Evolutionary conservation across 2,329 filamentous ascomycete genomes (phyloP).

Genomic region (Decorospora gaudefroyi): DNA sequence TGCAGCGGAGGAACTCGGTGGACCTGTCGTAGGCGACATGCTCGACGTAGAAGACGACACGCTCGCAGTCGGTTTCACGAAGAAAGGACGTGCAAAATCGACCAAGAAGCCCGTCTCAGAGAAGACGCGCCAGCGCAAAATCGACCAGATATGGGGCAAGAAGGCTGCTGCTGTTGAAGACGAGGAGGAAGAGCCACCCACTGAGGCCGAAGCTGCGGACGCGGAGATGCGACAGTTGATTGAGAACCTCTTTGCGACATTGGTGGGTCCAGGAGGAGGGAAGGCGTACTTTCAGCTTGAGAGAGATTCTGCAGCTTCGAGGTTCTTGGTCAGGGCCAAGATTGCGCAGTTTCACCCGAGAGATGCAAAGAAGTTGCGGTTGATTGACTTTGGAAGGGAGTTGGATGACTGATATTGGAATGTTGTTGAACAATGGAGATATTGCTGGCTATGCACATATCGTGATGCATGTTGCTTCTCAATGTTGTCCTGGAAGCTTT

Average conservation of each 20-base stretch:
- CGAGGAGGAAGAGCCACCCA: conserved; percentile 37
- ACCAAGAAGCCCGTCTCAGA: conserved; percentile 45
- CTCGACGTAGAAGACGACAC: conserved; percentile 64
- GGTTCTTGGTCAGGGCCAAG: conserved; percentile 60
- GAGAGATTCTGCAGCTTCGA: conserved; percentile 57
- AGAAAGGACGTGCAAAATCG: conserved; percentile 53
- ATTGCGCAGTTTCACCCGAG: conserved; percentile 61
- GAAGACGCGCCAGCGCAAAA: conserved; percentile 53
- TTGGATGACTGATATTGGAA: conserved; percentile 42
- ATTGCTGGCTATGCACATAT: too few species aligned
- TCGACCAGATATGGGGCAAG: conserved; percentile 56
- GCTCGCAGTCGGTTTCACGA: conserved; percentile 59
- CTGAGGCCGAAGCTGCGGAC: conserved; percentile 55
- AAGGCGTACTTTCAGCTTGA: conserved; percentile 55
- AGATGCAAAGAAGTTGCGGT: conserved; percentile 56
- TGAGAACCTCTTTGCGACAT: conserved; percentile 52
- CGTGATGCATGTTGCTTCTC: too few species aligned
- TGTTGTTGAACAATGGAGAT: too few species aligned
- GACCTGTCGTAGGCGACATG: conserved; percentile 77
- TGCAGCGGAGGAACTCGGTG: conserved; percentile 80
- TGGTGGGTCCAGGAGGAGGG: conserved; percentile 41
- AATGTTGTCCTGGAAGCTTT: too few species aligned
- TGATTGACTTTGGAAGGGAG: conserved; percentile 58
- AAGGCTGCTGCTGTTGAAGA: conserved; percentile 30
- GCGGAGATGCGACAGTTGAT: conserved; percentile 54